Base-by-base conservation (phyloP, 352 stramenopile genomes). In the Globisporangium orthogonon region DNA sequence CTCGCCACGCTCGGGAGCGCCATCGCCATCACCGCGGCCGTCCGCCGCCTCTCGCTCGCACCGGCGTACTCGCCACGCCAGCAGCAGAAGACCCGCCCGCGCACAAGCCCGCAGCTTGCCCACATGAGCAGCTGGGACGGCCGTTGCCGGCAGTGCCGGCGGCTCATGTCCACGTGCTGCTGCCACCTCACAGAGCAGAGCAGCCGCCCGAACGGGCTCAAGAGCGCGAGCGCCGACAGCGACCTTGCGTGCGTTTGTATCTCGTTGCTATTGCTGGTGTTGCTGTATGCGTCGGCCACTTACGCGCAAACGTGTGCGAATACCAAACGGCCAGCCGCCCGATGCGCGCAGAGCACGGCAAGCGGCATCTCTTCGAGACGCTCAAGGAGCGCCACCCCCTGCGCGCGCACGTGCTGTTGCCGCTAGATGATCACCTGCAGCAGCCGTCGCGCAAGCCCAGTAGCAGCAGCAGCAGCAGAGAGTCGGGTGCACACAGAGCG, bases 121-220 rank as follows among this genome's bases (percentile, higher is more conserved):
- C n/a, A 15, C 3, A 64, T 64, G 58, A 59, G 39, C 40, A 57
- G 30, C 31, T 66, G 60, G 60, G 60, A 66, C 60, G 60, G 60
- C 1, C 53, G 54, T 43, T 66, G 60, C 50, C 45, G 43, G 28
- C 39, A 59, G 15, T 66, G 60, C 54, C 53, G 48, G 0, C 39
- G 54, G 7, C 60, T 66, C 54, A 66, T 66, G 60, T 66, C 60
- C 47, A 53, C 44, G 30, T 66, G 60, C 60, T 18, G 52, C 41
- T 66, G 60, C 60, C 58, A 58, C 28, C 29, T 56, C n/a, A 13
- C 41, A 17, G 52, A 52, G 47, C 53, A 66, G 53, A 57, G 46
- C 35, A 46, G 30, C 51, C 50, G 46, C 45, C 45, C 51, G 17
- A 55, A 52, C 39, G 52, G 31, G 11, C 37, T 55, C 48, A 51